Evolutionary conservation across 257 asterid genomes (phyloP).

Genomic region (Verbena officinalis): DNA sequence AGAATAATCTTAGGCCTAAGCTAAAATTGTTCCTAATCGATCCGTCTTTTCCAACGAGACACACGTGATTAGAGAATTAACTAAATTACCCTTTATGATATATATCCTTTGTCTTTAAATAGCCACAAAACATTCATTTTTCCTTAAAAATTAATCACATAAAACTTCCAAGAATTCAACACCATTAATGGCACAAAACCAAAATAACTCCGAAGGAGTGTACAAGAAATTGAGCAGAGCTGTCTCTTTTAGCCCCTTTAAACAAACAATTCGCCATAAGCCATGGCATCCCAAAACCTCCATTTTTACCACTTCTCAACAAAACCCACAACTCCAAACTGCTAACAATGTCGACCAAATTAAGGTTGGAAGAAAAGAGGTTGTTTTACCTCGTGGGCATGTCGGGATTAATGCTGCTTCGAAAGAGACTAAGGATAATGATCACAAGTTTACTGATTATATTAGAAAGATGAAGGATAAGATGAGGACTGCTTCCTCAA

Average conservation of each 20-base stretch:
- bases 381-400: background rate
- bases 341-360: background rate
- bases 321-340: background rate
- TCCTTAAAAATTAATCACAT: background rate
- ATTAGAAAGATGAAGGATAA: slow-evolving; percentile 38
- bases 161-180: background rate
- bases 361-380: background rate
- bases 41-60: slow-evolving; percentile 7
- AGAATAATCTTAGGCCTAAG: slow-evolving; percentile 15
- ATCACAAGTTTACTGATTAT: slow-evolving; percentile 34
- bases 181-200: slow-evolving; percentile 28
- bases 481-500: slow-evolving; percentile 34
- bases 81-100: background rate
- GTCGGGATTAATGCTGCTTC: background rate
- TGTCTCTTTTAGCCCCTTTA: background rate
- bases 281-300: background rate
- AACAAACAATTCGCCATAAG: background rate
- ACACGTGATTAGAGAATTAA: slow-evolving; percentile 18
- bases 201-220: slow-evolving; percentile 1
- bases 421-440: slow-evolving; percentile 2
- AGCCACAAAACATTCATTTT: background rate
- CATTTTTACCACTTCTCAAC: too few relatives aligned
- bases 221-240: slow-evolving; percentile 18
- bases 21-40: background rate
- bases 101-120: slow-evolving; percentile 26